These are phyloP conservation scores for Colletotrichum higginsianum DNA, from an alignment of 2,329 filamentous ascomycete species.

Conservation along the genomic window DNA sequence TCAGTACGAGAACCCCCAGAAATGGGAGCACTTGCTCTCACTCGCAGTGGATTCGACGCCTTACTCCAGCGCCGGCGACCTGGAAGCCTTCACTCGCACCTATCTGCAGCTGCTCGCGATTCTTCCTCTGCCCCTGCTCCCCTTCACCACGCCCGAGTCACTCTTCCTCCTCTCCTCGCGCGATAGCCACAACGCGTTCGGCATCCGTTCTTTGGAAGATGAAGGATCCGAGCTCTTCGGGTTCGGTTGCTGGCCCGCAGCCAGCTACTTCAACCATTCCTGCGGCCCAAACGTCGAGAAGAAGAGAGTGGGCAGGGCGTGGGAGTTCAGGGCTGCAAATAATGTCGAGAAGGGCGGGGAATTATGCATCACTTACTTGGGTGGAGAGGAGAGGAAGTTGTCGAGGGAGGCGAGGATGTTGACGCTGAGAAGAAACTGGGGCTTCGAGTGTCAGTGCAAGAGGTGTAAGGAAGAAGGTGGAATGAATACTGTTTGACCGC, in stretches of 20 bases:
- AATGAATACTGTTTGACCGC: neutral
- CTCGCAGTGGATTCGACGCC: conserved; percentile 32
- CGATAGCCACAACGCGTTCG: conserved; percentile 37
- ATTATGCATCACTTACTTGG: conserved; percentile 36
- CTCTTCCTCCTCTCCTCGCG: conserved; percentile 28
- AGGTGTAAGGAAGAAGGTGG: conserved; percentile 14
- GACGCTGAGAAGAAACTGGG: conserved; percentile 35
- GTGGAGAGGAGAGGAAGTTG: conserved; percentile 28
- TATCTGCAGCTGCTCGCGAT: conserved; percentile 40
- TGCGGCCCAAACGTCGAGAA: conserved; percentile 32
- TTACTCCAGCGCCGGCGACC: conserved; percentile 25
- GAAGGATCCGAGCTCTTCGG: conserved; percentile 40
- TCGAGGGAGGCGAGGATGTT: conserved; percentile 22
- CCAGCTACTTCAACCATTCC: conserved; percentile 40
- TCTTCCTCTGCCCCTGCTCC: conserved; percentile 15
- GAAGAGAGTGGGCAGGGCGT: conserved; percentile 28
- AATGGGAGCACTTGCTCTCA: conserved; percentile 33
- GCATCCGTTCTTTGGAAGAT: conserved; percentile 38
- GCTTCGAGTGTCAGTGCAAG: conserved; percentile 35
- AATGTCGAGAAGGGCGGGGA: conserved; percentile 19
- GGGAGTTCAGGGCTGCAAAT: conserved; percentile 30
- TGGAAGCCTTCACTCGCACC: conserved; percentile 21
- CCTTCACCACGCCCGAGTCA: conserved; percentile 29
- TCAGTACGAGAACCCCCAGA: conserved; percentile 1
- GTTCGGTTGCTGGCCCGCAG: conserved; percentile 35